These are phyloP conservation scores for Didymosphaeria variabile DNA, from an alignment of 2,329 filamentous ascomycete genomes.

Conservation along the genomic window DNA sequence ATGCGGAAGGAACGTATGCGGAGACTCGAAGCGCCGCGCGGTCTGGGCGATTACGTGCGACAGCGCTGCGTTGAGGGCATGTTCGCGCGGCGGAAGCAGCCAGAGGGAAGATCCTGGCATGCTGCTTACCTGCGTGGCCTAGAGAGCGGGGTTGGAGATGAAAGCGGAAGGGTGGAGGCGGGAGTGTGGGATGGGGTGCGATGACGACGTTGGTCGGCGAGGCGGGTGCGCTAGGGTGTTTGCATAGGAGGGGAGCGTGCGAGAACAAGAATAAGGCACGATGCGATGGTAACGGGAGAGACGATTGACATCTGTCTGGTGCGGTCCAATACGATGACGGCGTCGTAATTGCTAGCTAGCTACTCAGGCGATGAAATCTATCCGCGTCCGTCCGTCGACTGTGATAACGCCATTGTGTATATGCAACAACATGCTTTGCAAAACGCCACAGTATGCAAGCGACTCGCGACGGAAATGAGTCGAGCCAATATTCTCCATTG, in stretches of 20 bases:
- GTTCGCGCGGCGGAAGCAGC: slow-evolving; percentile 51
- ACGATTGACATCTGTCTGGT: no score
- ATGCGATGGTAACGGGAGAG: not conserved
- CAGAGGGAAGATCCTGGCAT: slow-evolving; percentile 56
- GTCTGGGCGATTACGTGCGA: slow-evolving; percentile 45
- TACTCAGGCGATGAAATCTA: not conserved
- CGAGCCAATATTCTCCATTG: not conserved
- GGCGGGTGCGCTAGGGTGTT: not conserved
- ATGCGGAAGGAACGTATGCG: slow-evolving; percentile 52
- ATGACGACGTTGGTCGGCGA: not conserved
- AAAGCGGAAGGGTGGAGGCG: no score
- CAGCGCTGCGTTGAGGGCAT: slow-evolving; percentile 43
- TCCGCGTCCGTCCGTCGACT: not conserved
- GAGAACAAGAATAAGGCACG: no score
- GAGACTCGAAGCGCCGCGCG: slow-evolving; percentile 47
- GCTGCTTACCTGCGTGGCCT: not conserved
- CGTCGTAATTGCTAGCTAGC: not conserved
- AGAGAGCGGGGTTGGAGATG: no score
- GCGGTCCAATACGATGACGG: no score
- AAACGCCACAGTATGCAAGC: slow-evolving; percentile 6
- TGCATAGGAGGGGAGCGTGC: not conserved
- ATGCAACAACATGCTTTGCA: slow-evolving; percentile 3
- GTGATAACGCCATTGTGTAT: not conserved
- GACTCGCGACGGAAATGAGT: not conserved
- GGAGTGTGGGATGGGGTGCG: not conserved